Base-by-base conservation (phyloP, 805 yeast species). In the Candida pseudoglaebosa region DNA sequence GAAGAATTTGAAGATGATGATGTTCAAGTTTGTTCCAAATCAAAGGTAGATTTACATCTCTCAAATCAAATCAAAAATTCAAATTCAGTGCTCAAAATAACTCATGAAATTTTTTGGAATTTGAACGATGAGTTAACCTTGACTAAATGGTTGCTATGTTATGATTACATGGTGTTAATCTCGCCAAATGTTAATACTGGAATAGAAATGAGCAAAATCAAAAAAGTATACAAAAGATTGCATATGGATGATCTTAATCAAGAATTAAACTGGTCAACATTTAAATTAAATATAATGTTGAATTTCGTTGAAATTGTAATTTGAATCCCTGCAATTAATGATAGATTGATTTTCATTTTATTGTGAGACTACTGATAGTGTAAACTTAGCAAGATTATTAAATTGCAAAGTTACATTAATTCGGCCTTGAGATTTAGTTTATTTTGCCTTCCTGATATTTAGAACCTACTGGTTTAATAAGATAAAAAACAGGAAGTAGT, bases 61-160 rank as follows among this genome's bases (percentile, higher is more conserved):
- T 39, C 54, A 13, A 52, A 46, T 24, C 37, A 42, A 17, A 42
- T 62, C 12, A 56, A 50, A 24, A 35, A 41, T 3, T 55, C 63
- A 1, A 54, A 54, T n/a, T 42, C 48, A 7, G 38, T 63, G 1
- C 44, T 46, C 0, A 32, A 42, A 4, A 35, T 37, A 8, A 28
- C 32, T 10, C 26, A 14, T 16, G 32, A 41, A 17, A 29, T 34
- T 5, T 28, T 37, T 5, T 37, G 39, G 32, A 19, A 24, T 6
- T 13, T 59, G 3, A 49, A 61, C 3, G 49, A 52, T 24, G 78
- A 73, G 42, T 34, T 60, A 3, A 54, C 57, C n/a, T 46, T 71
- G 4, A 45, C 69, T 6, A 53, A 58, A 42, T 48, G 60, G 41
- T 52, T 67, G 2, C 56, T 69, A 0, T 32, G 60, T 22, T 70